Evolutionary conservation across 2,329 filamentous ascomycete species (phyloP), one percentile per base, ranked within the genome.

Genomic region (Podosphaera aphanis): DNA sequence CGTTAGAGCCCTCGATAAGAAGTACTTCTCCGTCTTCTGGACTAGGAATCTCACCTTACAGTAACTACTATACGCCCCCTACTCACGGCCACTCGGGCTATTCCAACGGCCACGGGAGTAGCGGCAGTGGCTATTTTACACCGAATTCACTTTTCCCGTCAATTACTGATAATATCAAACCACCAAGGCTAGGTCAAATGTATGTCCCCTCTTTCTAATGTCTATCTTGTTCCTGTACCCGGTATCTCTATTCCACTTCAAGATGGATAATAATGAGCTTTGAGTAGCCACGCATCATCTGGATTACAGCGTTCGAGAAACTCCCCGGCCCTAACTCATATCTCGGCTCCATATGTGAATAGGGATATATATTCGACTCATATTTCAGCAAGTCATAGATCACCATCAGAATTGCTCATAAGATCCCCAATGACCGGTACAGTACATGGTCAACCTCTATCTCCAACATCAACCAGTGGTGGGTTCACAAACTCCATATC

Each of bases 121-220:
- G 53, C 43, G 49, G 52, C 20, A 55, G 49, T 45, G 51, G 50
- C 23, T 55, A 56, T 49, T 61, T 53, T 51, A 51, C 54, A 42
- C 53, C 55, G 37, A 52, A 47, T 49, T 46, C 51, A 7, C 53
- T 54, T n/a, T 35, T 53, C 16, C 56, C 56, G 50, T 57, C 56
- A 47, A 56, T 59, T 54, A 53, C 57, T 45, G 58, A 61, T 50
- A 43, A 21, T 20, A 50, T 58, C 42, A 60, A 60, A 48, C 57
- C 25, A n/a, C 16, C 57, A 47, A 52, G 56, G 44, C 46, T 57
- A 44, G 50, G 49, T 49, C 55, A 56, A 31, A 49, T 57, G 58
- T 60, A 57, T 46, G 56, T 57, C 27, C 39, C 45, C 39, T 40
- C 38, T 46, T 38, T 16, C 16, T n/a, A 39, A 38, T 19, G 15